A percentile compares a stretch with the other conserved stretches of the same genome.
These are phyloP conservation scores for Trichoderma endophyticum DNA, from an alignment of 2,329 filamentous ascomycete species.

Conservation along the genomic window DNA sequence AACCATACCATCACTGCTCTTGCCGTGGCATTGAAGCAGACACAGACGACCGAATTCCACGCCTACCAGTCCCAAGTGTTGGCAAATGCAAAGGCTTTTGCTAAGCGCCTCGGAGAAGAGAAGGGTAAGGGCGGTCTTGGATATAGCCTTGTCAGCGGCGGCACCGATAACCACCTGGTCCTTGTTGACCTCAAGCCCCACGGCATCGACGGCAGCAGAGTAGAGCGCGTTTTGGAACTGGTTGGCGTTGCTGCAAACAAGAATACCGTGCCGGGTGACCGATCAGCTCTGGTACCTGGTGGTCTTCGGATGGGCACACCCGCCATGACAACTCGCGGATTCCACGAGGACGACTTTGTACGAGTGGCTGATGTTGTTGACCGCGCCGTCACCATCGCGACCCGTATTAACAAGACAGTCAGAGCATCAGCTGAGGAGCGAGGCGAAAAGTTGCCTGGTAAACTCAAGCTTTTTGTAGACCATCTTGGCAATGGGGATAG, in stretches of 20 bases:
- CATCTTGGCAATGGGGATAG: slow-evolving; percentile 65
- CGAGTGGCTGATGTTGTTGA: slow-evolving; percentile 84
- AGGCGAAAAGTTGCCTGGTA: slow-evolving; percentile 62
- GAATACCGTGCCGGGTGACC: slow-evolving; percentile 96
- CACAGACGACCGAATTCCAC: slow-evolving; percentile 83
- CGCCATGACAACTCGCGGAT: slow-evolving; percentile 96
- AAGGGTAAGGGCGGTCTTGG: slow-evolving; percentile 76
- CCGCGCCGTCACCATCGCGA: slow-evolving; percentile 74
- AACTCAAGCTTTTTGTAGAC: slow-evolving; percentile 65
- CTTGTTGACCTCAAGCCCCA: slow-evolving; percentile 88
- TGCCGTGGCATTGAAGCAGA: slow-evolving; percentile 91
- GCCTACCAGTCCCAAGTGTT: slow-evolving; percentile 89
- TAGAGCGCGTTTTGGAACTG: slow-evolving; percentile 85
- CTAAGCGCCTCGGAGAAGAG: slow-evolving; percentile 59
- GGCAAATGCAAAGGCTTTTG: slow-evolving; percentile 85
- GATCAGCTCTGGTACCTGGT: slow-evolving; percentile 87
- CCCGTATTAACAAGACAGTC: slow-evolving; percentile 70
- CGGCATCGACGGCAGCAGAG: slow-evolving; percentile 80
- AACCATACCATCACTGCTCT: slow-evolving; percentile 99
- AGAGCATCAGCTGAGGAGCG: slow-evolving; percentile 65
- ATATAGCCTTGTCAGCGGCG: slow-evolving; percentile 87
- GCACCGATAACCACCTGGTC: slow-evolving; percentile 96
- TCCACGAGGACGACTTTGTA: slow-evolving; percentile 82
- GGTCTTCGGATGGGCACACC: slow-evolving; percentile 93
- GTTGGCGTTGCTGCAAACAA: slow-evolving; percentile 98